phyloP scores from a whole-genome alignment of 192 early-diverging fungal genomes.

The Allomyces arbusculus region DNA sequence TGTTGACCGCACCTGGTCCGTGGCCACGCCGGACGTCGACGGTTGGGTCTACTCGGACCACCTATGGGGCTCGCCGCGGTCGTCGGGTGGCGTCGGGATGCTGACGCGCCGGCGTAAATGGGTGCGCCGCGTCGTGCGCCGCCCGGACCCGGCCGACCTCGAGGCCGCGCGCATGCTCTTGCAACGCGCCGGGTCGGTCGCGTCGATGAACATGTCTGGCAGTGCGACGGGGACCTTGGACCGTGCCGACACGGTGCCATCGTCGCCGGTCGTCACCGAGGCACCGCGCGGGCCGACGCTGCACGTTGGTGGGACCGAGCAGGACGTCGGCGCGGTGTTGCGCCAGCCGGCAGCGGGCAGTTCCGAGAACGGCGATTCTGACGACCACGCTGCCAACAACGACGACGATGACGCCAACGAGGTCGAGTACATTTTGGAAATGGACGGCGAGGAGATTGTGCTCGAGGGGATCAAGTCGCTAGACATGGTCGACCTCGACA shows the following conservation, averaged over 20 bases:
- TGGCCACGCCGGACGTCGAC: slow-evolving; percentile 23
- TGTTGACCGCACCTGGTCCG: slow-evolving; percentile 22
- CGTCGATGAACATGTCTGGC: not conserved
- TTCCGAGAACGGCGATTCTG: not conserved
- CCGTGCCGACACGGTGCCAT: not conserved
- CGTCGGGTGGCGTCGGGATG: slow-evolving; percentile 18
- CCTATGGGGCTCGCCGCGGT: slow-evolving; percentile 31
- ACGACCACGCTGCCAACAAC: not conserved
- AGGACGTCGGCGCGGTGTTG: not conserved
- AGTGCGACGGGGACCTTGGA: not conserved
- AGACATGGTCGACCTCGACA: not conserved
- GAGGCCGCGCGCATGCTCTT: not conserved
- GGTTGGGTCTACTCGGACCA: slow-evolving; percentile 54
- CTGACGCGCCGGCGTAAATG: slow-evolving; percentile 45
- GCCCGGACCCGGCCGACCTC: not conserved
- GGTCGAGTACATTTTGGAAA: not conserved
- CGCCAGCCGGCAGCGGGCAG: not conserved
- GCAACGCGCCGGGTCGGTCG: not conserved
- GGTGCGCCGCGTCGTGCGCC: slow-evolving; percentile 15
- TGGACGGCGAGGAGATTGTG: not conserved
- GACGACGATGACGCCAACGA: not conserved
- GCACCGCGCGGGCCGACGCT: not conserved
- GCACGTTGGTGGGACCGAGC: not conserved
- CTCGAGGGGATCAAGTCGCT: not conserved
- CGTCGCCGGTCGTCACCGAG: not conserved